These are phyloP conservation scores for Eucalyptus coolabah DNA, from an alignment of 345 rosid species.

Conservation along the genomic window DNA sequence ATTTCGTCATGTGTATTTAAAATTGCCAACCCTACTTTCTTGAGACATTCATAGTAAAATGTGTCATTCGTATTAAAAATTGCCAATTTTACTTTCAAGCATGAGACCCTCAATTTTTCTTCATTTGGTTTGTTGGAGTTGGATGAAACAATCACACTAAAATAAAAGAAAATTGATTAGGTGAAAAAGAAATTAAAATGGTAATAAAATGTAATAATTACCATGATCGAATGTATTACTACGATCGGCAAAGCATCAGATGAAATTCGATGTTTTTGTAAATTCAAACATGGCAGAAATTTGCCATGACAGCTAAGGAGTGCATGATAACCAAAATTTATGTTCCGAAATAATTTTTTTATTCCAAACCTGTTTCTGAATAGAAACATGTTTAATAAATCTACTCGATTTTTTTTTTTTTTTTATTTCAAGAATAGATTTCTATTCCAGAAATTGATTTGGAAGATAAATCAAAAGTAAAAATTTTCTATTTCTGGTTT, in stretches of 20 bases:
- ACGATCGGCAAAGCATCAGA: background rate
- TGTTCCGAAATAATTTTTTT: no score
- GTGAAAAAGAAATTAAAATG: background rate
- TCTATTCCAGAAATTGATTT: no score
- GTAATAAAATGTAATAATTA: background rate
- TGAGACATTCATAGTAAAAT: no score
- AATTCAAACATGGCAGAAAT: background rate
- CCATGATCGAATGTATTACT: background rate
- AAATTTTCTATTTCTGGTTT: no score
- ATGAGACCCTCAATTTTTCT: background rate
- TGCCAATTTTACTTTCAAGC: background rate
- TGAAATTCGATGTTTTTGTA: background rate
- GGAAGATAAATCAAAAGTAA: no score
- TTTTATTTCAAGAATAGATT: no score
- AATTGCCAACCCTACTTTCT: background rate
- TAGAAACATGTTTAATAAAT: no score
- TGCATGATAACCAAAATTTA: no score
- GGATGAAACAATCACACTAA: background rate
- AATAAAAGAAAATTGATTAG: background rate
- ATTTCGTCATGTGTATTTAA: background rate
- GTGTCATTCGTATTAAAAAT: background rate
- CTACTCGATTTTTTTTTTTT: no score
- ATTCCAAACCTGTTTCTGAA: no score
- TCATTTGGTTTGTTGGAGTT: background rate
- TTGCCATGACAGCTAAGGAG: background rate